Conservation (phyloP, 2,329 filamentous ascomycete species). For the Juglanconis juglandina region DNA sequence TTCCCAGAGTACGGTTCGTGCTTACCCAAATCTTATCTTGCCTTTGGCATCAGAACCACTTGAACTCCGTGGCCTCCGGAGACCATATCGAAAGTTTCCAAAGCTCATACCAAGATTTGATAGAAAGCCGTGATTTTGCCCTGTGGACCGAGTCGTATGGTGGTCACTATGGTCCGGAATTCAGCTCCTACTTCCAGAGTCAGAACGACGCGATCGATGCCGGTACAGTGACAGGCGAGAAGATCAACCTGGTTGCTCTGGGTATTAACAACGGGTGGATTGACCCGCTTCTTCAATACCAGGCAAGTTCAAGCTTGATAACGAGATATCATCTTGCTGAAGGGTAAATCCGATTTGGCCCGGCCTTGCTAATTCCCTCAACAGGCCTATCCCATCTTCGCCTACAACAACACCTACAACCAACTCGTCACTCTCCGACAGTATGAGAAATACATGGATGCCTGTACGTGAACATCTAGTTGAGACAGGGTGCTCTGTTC, state of each 20-base stretch:
- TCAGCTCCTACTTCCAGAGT: constrained; percentile 52
- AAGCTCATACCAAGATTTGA: neutral
- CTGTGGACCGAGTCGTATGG: constrained; percentile 55
- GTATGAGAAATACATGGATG: constrained; percentile 14
- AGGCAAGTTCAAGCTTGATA: constrained; percentile 16
- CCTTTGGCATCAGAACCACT: neutral
- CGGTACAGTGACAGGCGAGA: constrained; percentile 37
- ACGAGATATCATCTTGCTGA: neutral
- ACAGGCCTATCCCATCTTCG: constrained; percentile 38
- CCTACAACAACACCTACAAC: constrained; percentile 41
- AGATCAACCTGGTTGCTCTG: constrained; percentile 50
- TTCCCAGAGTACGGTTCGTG: constrained; percentile 53
- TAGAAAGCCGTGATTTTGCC: constrained; percentile 51
- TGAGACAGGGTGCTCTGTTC: neutral
- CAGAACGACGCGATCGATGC: constrained; percentile 51
- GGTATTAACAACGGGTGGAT: constrained; percentile 36
- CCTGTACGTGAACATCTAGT: neutral
- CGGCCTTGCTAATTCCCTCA: neutral
- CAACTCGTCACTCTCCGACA: constrained; percentile 22
- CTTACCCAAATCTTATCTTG: neutral
- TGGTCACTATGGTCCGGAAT: constrained; percentile 57
- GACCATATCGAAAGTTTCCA: too few species aligned
- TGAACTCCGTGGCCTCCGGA: neutral
- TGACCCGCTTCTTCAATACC: constrained; percentile 42
- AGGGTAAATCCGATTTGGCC: too few species aligned